Conservation (phyloP, 2,329 filamentous ascomycete genomes). For the Arthrobotrys conoides region DNA sequence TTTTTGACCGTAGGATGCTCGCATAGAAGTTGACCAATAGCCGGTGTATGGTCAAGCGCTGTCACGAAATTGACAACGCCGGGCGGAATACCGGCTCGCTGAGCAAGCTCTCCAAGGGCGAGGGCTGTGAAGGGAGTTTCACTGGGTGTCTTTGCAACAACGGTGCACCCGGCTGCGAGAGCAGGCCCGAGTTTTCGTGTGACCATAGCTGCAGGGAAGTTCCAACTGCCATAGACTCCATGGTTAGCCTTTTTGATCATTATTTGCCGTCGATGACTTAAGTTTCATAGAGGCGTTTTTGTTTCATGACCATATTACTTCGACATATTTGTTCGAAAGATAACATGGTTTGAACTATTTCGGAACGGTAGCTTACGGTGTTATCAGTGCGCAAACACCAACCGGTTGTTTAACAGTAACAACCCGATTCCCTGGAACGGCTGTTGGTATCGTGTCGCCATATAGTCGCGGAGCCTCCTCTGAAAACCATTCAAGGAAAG, state of each 20-base stretch:
- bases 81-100: constrained; percentile 88
- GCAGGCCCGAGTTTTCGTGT: constrained; percentile 80
- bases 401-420: constrained; percentile 86
- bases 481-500: constrained; percentile 85
- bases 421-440: constrained; percentile 79
- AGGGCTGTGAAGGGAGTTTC: constrained; percentile 94
- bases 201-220: constrained; percentile 85
- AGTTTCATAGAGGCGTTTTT: constrained; percentile 20
- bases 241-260: constrained; percentile 39
- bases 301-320: constrained; percentile 37
- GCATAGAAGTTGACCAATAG: constrained; percentile 82
- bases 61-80: constrained; percentile 94
- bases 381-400: constrained; percentile 85
- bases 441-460: constrained; percentile 81
- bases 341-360: constrained; percentile 34
- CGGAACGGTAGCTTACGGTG: constrained; percentile 71
- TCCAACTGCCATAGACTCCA: constrained; percentile 73
- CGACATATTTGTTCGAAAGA: constrained; percentile 21
- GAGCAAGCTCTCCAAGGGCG: constrained; percentile 86
- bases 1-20: constrained; percentile 84
- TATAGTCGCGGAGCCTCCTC: constrained; percentile 82
- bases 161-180: constrained; percentile 93
- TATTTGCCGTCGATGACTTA: constrained; percentile 21
- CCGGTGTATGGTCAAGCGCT: constrained; percentile 81
- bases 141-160: constrained; percentile 89